phyloP scores from a whole-genome alignment of 306 rosid species.

The Sicyos edulis region DNA sequence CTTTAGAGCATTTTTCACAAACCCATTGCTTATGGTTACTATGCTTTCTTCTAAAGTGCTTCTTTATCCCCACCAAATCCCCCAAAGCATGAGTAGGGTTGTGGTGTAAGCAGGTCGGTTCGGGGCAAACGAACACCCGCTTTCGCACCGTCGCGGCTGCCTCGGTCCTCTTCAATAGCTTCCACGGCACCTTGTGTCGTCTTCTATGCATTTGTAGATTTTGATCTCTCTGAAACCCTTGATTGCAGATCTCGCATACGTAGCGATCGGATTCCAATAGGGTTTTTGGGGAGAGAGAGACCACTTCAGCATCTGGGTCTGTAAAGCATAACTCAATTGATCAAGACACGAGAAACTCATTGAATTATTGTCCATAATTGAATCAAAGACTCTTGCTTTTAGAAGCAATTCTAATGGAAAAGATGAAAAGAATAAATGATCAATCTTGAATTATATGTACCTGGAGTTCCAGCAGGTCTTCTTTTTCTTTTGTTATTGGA shows the following conservation, averaged over 20 bases:
- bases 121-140: constrained; percentile 90
- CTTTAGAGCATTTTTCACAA: constrained; percentile 78
- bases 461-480: constrained; percentile 97
- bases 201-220: constrained; percentile 97
- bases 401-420: background rate
- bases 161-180: constrained; percentile 68
- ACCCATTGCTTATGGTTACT: constrained; percentile 96
- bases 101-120: constrained; percentile 87
- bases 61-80: constrained; percentile 92
- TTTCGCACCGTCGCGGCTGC: constrained; percentile 57
- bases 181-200: constrained; percentile 96
- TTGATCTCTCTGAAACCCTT: constrained; percentile 98
- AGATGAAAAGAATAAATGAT: too few species aligned
- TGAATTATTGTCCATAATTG: too few species aligned
- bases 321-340: background rate
- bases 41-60: constrained; percentile 83
- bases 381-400: background rate
- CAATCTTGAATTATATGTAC: constrained; percentile 23
- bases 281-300: constrained; percentile 90
- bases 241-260: constrained; percentile 98
- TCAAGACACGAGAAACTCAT: background rate
- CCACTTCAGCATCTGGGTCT: constrained; percentile 99
- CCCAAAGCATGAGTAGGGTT: constrained; percentile 94
- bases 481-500: constrained; percentile 66
- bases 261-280: constrained; percentile 93